Percentiles rank a stretch among this genome's conserved stretches.
Conservation (phyloP, 371 early-diverging fungal genomes). For the Rhizopus arrhizus region DNA sequence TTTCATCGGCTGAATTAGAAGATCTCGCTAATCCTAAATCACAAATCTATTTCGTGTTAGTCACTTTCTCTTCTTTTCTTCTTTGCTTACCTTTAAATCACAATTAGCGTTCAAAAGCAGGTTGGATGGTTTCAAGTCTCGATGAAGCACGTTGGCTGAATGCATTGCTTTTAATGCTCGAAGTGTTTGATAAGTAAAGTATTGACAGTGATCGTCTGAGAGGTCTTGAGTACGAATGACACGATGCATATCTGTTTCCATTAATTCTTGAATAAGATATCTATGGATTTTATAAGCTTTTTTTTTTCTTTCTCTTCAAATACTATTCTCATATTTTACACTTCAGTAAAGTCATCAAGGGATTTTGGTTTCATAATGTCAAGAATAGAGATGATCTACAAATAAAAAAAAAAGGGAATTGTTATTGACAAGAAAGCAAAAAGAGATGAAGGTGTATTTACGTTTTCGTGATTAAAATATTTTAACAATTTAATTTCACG, state of each 20-base stretch:
- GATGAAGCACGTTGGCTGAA: conserved; percentile 95
- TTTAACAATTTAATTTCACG: conserved; percentile 88
- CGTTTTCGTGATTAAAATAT: conserved; percentile 87
- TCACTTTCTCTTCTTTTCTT: not conserved
- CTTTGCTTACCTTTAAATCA: conserved; percentile 79
- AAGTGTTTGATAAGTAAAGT: conserved; percentile 96
- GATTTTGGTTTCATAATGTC: conserved; percentile 84
- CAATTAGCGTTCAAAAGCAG: conserved; percentile 96
- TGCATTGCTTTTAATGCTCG: conserved; percentile 98
- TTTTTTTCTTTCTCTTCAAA: not conserved
- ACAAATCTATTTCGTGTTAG: conserved; percentile 64
- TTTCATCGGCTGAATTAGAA: conserved; percentile 84
- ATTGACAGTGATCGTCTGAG: conserved; percentile 97
- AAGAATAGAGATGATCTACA: conserved; percentile 85
- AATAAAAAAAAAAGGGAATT: not conserved
- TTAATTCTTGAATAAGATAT: conserved; percentile 80
- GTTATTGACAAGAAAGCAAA: not conserved
- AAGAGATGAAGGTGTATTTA: conserved; percentile 30
- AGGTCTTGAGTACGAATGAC: conserved; percentile 97
- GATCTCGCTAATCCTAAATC: conserved; percentile 95
- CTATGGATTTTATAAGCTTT: conserved; percentile 26
- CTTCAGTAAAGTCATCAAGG: conserved; percentile 83
- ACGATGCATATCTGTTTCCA: conserved; percentile 98
- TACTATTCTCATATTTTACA: conserved; percentile 51
- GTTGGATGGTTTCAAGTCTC: conserved; percentile 97